Conservation (phyloP, 2,329 filamentous ascomycete species). For the Aspergillus amoenus region DNA sequence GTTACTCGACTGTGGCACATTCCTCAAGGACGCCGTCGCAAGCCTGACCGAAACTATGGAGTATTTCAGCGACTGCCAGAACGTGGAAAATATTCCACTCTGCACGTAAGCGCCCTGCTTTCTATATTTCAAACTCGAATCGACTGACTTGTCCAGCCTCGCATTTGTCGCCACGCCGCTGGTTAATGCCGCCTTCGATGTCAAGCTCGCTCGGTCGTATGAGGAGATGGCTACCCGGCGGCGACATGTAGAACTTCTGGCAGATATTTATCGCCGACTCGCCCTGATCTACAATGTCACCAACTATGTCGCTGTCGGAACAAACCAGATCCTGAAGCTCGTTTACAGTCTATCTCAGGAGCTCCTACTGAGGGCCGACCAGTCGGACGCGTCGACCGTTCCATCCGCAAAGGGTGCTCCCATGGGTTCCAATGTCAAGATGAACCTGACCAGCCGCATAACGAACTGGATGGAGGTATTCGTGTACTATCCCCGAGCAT, state of each 20-base stretch:
- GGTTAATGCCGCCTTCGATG: conserved; percentile 5
- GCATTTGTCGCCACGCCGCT: conserved; percentile 6
- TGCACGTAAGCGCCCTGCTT: conserved; percentile 1
- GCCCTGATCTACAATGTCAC: conserved; percentile 7
- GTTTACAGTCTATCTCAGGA: conserved; percentile 2
- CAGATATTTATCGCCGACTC: conserved; percentile 5
- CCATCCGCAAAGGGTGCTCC: neutral
- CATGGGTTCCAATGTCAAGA: neutral
- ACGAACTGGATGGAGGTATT: conserved; percentile 2
- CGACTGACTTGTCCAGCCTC: neutral
- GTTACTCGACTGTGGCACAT: neutral
- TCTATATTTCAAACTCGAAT: neutral
- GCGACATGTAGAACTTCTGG: neutral
- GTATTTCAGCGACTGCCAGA: conserved; percentile 2
- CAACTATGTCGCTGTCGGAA: conserved; percentile 4
- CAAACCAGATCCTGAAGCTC: conserved; percentile 10
- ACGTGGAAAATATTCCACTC: conserved; percentile 7
- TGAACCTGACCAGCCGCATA: neutral
- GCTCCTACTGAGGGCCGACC: neutral
- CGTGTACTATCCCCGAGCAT: conserved; percentile 4
- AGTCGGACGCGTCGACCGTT: neutral
- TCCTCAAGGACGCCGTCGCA: conserved; percentile 2
- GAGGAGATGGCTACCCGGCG: neutral
- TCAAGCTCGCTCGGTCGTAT: conserved; percentile 2
- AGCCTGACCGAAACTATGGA: conserved; percentile 4